These are phyloP conservation scores for Aspergillus heteromorphus DNA, from an alignment of 495 filamentous ascomycete genomes.

Conservation along the genomic window DNA sequence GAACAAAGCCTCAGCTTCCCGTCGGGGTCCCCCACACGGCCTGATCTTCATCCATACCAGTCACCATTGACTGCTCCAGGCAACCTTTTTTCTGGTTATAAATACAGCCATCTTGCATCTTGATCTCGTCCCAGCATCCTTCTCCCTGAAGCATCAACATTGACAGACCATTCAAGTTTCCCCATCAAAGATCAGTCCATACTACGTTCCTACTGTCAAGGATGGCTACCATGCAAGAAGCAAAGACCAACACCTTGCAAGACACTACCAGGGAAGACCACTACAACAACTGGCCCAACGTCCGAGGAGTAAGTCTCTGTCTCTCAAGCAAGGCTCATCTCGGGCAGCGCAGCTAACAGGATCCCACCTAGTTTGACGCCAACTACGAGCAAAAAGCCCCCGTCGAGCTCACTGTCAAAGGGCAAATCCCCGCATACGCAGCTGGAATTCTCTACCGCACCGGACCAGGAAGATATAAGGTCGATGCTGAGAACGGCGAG, in stretches of 20 bases:
- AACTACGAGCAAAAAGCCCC: constrained; percentile 43
- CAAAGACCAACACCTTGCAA: neutral
- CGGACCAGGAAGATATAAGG: constrained; percentile 57
- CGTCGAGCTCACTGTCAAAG: constrained; percentile 44
- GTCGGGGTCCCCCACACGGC: neutral
- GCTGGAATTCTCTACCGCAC: constrained; percentile 67
- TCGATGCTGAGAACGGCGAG: constrained; percentile 50
- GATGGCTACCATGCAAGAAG: constrained; percentile 1
- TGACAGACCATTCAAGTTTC: neutral
- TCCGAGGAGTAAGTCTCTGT: constrained; percentile 21
- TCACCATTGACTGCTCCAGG: neutral
- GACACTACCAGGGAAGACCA: neutral
- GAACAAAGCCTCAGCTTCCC: neutral
- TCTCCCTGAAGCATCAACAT: neutral
- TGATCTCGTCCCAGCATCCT: too few relatives aligned
- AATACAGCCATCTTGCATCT: too few relatives aligned
- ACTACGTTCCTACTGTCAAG: too few relatives aligned
- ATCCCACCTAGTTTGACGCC: constrained; percentile 48
- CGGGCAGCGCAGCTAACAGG: constrained; percentile 2
- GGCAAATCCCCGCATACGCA: constrained; percentile 47
- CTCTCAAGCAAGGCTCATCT: neutral
- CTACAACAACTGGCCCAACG: constrained; percentile 34
- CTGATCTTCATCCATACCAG: neutral
- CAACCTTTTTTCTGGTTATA: too few relatives aligned
- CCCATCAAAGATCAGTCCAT: neutral